Evolutionary conservation across 2,329 filamentous ascomycete species (phyloP).

Genomic region (Calonectria ilicicola): DNA sequence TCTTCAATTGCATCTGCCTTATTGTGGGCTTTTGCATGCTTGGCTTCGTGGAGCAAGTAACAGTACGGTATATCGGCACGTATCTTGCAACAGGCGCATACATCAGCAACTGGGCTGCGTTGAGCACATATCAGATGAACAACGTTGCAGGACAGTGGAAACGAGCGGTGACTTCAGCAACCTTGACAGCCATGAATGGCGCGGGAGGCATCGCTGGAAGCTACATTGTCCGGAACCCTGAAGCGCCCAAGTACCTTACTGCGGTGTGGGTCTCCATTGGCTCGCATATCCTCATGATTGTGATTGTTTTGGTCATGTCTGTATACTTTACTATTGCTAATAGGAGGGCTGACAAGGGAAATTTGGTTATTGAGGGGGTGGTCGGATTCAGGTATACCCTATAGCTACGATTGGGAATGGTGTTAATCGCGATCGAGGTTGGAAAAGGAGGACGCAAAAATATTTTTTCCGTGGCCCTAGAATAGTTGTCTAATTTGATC

Average conservation of each 20-base stretch:
- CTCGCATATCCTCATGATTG: slow-evolving; percentile 1
- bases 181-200: slow-evolving; percentile 1
- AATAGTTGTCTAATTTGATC: background rate
- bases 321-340: background rate
- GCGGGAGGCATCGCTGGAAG: slow-evolving; percentile 15
- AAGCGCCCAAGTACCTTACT: slow-evolving; percentile 12
- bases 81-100: slow-evolving; percentile 16
- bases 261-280: slow-evolving; percentile 11
- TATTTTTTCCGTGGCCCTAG: background rate
- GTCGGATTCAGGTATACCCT: slow-evolving; percentile 16
- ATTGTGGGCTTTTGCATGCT: slow-evolving; percentile 19
- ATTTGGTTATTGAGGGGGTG: slow-evolving; percentile 3
- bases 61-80: slow-evolving; percentile 8
- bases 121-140: slow-evolving; percentile 12
- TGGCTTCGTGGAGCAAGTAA: slow-evolving; percentile 3
- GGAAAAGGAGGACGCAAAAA: background rate
- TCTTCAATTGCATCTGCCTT: slow-evolving; percentile 15
- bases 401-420: background rate
- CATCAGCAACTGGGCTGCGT: slow-evolving; percentile 10
- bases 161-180: background rate
- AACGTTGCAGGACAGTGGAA: slow-evolving; percentile 19
- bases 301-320: background rate
- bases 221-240: background rate
- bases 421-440: background rate
- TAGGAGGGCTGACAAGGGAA: background rate